Evolutionary conservation across 768 basidiomycete species (phyloP), one percentile per base, ranked within the genome.

Genomic region (Xanthoconium purpureum): DNA sequence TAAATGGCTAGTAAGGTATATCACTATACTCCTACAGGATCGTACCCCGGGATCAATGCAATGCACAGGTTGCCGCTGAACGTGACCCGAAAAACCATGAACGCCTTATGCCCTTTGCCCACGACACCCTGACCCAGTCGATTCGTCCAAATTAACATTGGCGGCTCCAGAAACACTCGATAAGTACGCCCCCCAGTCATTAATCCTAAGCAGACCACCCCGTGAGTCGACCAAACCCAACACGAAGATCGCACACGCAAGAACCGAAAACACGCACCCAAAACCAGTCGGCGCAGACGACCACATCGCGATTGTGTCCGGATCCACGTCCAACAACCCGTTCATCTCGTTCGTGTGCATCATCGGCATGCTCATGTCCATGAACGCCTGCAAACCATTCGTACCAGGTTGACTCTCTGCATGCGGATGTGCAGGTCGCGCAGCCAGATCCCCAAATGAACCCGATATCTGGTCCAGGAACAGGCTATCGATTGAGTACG

Each of bases 241-340:
- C 28, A 37, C 37, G 14, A 8, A 28, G 32, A 35, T 9, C 30
- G 18, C 10, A 10, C 32, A 12, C 29, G 18, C 13, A 33, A 20
- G 13, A 2, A 39, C n/a, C n/a, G n/a, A 24, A 18, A 43, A 36
- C 15, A 75, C 84, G 61, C 63, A 87, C 86, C 83, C 83, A 52
- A 84, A 84, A 18, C 79, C 78, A 13, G 77, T 76, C 14, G 84
- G 84, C 24, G 84, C 82, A 49, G 73, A 76, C 12, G 83, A 81
- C 85, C 84, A 88, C 80, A 85, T 82, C 14, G 76, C 74, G 61
- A 85, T 76, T 44, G 79, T 79, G 53, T 81, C 80, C 52, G 73
- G 70, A 59, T 84, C 79, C 66, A 78, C 70, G 35, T 57, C 55
- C 35, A 56, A 40, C 52, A 57, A 56, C 32, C 36, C 52, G n/a